Percentiles rank a stretch among this genome's conserved stretches.
These are phyloP conservation scores for Aspergillus vadensis DNA, from an alignment of 2,329 filamentous ascomycete genomes.

Conservation along the genomic window DNA sequence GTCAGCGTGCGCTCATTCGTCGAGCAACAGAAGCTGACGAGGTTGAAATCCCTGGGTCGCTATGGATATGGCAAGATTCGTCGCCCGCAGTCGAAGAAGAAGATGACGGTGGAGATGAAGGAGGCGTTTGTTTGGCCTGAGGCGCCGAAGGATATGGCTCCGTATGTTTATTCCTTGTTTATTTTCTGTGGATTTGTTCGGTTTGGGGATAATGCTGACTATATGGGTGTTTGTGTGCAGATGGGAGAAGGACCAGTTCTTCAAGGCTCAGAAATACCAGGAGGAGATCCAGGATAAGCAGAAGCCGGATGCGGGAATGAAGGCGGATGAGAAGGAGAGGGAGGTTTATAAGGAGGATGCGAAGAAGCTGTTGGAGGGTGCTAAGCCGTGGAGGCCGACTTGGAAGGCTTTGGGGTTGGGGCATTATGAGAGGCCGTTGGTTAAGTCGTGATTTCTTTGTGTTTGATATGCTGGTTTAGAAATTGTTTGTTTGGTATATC, in stretches of 20 bases:
- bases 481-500: neutral
- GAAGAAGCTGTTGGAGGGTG: conserved; percentile 61
- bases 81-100: conserved; percentile 75
- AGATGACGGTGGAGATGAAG: conserved; percentile 90
- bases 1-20: conserved; percentile 77
- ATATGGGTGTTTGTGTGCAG: conserved; percentile 33
- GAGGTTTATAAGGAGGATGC: conserved; percentile 61
- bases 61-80: conserved; percentile 60
- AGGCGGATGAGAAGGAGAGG: conserved; percentile 44
- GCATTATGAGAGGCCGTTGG: conserved; percentile 34
- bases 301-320: conserved; percentile 39
- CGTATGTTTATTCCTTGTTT: conserved; percentile 47
- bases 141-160: conserved; percentile 60
- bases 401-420: conserved; percentile 48
- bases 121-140: conserved; percentile 88
- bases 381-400: conserved; percentile 61
- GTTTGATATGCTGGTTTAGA: neutral
- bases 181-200: too few relatives aligned
- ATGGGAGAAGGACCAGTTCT: conserved; percentile 65
- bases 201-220: neutral
- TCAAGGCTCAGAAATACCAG: conserved; percentile 54
- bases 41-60: conserved; percentile 34
- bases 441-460: conserved; percentile 1
- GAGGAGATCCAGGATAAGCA: conserved; percentile 43
- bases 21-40: conserved; percentile 66